Evolutionary conservation across 1,284 basidiomycete genomes (phyloP).

Genomic region (Cystobasidium sp.): DNA sequence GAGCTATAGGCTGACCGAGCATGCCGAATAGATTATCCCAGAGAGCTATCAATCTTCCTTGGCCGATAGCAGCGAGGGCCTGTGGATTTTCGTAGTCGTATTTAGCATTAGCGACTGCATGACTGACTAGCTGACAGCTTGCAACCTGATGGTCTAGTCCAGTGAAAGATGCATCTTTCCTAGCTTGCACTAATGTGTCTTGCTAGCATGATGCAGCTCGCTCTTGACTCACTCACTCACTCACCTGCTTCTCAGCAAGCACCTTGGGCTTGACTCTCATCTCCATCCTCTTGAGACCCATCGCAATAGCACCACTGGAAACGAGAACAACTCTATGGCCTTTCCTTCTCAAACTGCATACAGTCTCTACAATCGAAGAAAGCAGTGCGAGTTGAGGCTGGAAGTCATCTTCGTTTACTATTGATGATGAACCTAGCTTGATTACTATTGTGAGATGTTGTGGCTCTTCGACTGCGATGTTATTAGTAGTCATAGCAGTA

Average conservation of each 20-base stretch:
- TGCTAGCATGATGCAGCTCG: no score
- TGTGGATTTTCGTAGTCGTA: constrained; percentile 54
- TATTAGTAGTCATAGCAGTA: background rate
- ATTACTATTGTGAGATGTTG: constrained; percentile 70
- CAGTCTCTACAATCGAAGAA: constrained; percentile 89
- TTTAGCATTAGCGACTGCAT: background rate
- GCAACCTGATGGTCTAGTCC: no score
- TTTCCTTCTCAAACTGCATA: constrained; percentile 72
- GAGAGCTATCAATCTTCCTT: constrained; percentile 90
- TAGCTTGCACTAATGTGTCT: no score
- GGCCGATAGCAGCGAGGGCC: constrained; percentile 95
- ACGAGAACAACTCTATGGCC: constrained; percentile 96
- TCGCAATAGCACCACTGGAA: constrained; percentile 93
- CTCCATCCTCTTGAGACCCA: constrained; percentile 89
- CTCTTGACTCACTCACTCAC: constrained; percentile 47
- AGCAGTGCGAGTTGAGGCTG: constrained; percentile 87
- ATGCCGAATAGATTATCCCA: constrained; percentile 97
- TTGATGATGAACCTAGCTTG: constrained; percentile 93
- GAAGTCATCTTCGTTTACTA: constrained; percentile 81
- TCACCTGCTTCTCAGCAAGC: constrained; percentile 85
- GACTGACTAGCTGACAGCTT: no score
- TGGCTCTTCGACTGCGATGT: background rate
- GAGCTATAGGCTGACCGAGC: constrained; percentile 91
- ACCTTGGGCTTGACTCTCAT: constrained; percentile 78
- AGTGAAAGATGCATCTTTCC: no score